Base-by-base conservation (phyloP, 805 yeast species). In the Hagleromyces aurorensis region DNA sequence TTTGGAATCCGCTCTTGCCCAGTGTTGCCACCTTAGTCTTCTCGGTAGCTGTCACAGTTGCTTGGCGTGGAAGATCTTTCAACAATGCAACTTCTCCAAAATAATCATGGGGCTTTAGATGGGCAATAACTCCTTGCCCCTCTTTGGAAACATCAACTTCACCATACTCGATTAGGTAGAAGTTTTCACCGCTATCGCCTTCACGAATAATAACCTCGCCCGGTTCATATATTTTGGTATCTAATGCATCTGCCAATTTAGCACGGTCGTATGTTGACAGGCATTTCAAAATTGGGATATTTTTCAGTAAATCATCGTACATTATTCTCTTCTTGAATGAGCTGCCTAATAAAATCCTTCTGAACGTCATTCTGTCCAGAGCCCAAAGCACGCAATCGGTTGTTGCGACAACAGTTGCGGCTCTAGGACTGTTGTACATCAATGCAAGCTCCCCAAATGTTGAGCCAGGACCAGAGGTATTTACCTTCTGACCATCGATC, bases 361-460 rank as follows among this genome's bases (percentile, higher is more conserved):
- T 78, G 65, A 91, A 91, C 1, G 96, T 87, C 49, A 79, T 64
- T 51, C 98, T 75, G 61, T 91, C 98, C 44, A 91, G 69, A 2
- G 94, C 91, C 96, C 96, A 89, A 29, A 89, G 66, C 18, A 74
- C 73, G 47, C 79, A 69, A 37, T 80, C 84, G 6, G 81, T 67
- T 14, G 65, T 57, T 7, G 95, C 87, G 16, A 69, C 48, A 1
- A 83, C 96, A 1, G 97, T 85, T 7, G 97, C 97, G 6, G 97
- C 97, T 61, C 98, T 77, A 38, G 96, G 96, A 12, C 96, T 77
- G 57, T 91, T 89, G 64, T 91, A 89, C 95, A 91, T 86, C 47
- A 91, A 69, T 3, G 98, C 98, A 50, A 91, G 70, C 59, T 91
- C 98, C 52, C 98, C 98, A 59, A 91, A 91, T 25, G 89, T 78